Conservation (phyloP, 108 stramenopile species). For the Epithemia pelagica region DNA sequence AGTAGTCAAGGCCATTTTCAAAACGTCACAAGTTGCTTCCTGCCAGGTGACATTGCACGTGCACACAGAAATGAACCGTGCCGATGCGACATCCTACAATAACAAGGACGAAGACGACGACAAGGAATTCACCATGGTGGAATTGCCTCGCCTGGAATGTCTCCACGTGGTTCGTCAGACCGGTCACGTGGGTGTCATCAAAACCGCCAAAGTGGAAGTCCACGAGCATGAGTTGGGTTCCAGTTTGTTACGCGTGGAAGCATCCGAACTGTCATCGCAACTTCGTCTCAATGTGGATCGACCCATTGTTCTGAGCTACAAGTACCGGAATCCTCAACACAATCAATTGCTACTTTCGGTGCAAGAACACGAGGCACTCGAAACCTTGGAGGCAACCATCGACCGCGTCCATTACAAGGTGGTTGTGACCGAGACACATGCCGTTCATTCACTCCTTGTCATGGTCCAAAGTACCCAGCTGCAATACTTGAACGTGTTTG, state of each 20-base stretch:
- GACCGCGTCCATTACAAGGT: conserved; percentile 16
- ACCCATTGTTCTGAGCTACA: conserved; percentile 16
- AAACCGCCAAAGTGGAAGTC: conserved; percentile 13
- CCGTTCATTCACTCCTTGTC: conserved; percentile 6
- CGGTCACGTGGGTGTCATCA: conserved; percentile 12
- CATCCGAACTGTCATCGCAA: conserved; percentile 6
- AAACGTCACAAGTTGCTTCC: conserved; percentile 2
- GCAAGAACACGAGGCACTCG: conserved; percentile 7
- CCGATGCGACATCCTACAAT: not conserved
- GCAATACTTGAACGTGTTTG: conserved; percentile 5
- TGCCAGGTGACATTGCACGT: not conserved
- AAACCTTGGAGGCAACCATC: conserved; percentile 11
- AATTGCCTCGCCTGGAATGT: conserved; percentile 9
- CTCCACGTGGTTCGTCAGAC: conserved; percentile 2
- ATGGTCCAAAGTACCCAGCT: conserved; percentile 4
- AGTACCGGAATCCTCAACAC: conserved; percentile 7
- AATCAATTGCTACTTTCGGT: not conserved
- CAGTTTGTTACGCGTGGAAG: not conserved
- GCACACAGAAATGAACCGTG: not conserved
- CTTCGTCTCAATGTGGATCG: conserved; percentile 14
- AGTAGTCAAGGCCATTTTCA: not conserved
- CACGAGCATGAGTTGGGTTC: conserved; percentile 1
- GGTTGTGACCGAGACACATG: conserved; percentile 9
- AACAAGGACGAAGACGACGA: no score
- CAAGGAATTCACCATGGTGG: conserved; percentile 4